A percentile compares a stretch with the other conserved stretches of the same genome.
phyloP scores from a whole-genome alignment of 1,284 basidiomycete genomes.

The Puccinia novopanici region DNA sequence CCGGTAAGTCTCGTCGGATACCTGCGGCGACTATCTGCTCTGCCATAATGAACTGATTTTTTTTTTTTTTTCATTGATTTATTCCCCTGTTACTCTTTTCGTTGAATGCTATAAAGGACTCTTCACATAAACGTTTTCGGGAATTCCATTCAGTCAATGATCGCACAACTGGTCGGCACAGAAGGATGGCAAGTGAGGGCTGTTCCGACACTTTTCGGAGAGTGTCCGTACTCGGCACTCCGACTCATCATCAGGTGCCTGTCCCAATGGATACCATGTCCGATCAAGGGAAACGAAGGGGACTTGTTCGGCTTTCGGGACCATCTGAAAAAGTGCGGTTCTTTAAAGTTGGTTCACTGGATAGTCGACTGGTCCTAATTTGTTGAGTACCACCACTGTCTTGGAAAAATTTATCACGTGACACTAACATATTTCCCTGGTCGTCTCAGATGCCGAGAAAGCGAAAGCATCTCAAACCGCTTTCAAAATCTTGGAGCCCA shows the following conservation, averaged over 20 bases:
- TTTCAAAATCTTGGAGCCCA: conserved; percentile 20
- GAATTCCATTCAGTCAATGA: not conserved
- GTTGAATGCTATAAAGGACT: not conserved
- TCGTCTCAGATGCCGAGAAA: conserved; percentile 16
- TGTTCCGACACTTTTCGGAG: not conserved
- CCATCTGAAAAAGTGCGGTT: conserved; percentile 82
- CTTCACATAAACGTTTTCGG: not conserved
- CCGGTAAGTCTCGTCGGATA: too few relatives aligned
- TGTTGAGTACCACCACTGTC: conserved; percentile 9
- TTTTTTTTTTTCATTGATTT: too few relatives aligned
- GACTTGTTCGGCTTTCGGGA: conserved; percentile 81
- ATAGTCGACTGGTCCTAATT: conserved; percentile 80
- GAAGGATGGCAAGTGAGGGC: conserved; percentile 7
- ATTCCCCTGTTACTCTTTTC: not conserved
- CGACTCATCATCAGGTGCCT: conserved; percentile 59
- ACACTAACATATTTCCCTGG: not conserved
- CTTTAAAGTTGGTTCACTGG: conserved; percentile 85
- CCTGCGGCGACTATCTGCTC: too few relatives aligned
- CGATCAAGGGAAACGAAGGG: conserved; percentile 50
- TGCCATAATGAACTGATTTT: too few relatives aligned
- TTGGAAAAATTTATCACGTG: not conserved
- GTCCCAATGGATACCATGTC: conserved; percentile 36
- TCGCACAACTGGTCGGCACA: not conserved
- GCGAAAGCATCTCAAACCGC: conserved; percentile 13
- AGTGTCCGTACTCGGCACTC: conserved; percentile 53